A percentile compares a stretch with the other conserved stretches of the same genome.
phyloP scores from a whole-genome alignment of 805 yeast genomes.

The Danielia reshetovae region DNA sequence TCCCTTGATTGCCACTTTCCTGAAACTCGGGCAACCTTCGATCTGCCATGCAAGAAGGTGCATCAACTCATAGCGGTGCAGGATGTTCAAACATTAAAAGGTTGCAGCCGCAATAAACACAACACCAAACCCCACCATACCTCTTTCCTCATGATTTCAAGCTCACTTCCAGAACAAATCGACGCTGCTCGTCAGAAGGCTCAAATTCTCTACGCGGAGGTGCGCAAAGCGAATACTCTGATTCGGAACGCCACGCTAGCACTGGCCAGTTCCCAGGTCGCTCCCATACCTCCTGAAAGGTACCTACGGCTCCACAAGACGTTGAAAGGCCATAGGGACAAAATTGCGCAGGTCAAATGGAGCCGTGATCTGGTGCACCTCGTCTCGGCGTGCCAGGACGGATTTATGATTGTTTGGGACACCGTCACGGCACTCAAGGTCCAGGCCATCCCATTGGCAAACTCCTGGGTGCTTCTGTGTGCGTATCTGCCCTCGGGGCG shows the following conservation, averaged over 20 bases:
- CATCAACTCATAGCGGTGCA: too few species aligned
- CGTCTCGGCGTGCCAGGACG: conserved; percentile 81
- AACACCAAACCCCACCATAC: too few species aligned
- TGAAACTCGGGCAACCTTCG: too few species aligned
- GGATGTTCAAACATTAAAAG: too few species aligned
- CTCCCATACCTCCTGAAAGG: conserved; percentile 25
- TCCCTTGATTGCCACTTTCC: too few species aligned
- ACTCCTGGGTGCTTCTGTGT: conserved; percentile 76
- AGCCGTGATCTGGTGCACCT: conserved; percentile 54
- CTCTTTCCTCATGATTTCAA: neutral
- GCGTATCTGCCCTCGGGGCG: conserved; percentile 65
- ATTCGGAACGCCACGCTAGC: conserved; percentile 45
- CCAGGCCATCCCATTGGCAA: conserved; percentile 67
- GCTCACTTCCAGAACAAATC: neutral
- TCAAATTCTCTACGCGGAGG: conserved; percentile 41
- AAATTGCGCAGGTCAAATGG: conserved; percentile 70
- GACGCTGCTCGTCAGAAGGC: conserved; percentile 1
- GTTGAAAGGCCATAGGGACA: conserved; percentile 66
- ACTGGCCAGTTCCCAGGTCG: conserved; percentile 33
- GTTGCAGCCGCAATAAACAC: too few species aligned
- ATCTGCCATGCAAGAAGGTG: too few species aligned
- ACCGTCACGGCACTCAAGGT: conserved; percentile 65
- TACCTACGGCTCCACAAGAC: conserved; percentile 33
- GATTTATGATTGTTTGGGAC: conserved; percentile 82
- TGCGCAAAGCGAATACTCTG: conserved; percentile 39